Conservation (phyloP, 1,139 yeast genomes). For the Casaregolazyma suthepensis region DNA sequence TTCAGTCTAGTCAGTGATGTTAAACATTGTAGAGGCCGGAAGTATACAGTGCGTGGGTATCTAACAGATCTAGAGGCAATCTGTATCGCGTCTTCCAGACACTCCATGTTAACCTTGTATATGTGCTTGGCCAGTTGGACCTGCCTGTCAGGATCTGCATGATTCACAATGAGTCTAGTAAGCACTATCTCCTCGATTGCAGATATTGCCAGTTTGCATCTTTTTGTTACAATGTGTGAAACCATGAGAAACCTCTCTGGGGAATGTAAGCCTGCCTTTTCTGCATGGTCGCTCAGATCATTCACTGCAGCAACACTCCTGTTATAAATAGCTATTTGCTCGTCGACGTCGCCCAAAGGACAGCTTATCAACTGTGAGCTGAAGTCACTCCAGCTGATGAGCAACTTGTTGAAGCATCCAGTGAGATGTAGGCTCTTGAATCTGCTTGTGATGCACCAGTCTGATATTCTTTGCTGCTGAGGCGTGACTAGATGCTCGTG, state of each 20-base stretch:
- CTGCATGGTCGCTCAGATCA: too few relatives aligned
- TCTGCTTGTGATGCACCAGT: neutral
- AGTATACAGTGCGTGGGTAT: slow-evolving; percentile 50
- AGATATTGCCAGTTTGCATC: too few relatives aligned
- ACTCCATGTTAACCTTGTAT: neutral
- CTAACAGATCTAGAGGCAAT: slow-evolving; percentile 37
- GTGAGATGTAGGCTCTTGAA: neutral
- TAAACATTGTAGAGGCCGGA: slow-evolving; percentile 51
- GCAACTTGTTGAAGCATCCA: neutral
- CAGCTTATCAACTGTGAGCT: neutral
- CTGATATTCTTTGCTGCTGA: neutral
- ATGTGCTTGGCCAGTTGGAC: neutral
- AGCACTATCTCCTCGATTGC: neutral
- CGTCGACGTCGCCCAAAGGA: neutral
- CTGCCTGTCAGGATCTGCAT: neutral
- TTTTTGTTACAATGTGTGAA: neutral
- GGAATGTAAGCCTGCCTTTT: neutral
- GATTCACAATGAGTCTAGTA: neutral
- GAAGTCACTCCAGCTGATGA: neutral
- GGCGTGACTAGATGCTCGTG: neutral
- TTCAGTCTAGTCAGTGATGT: slow-evolving; percentile 28
- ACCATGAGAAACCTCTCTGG: neutral
- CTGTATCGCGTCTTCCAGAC: slow-evolving; percentile 27
- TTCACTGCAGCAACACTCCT: too few relatives aligned
- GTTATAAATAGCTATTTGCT: neutral